phyloP scores from a whole-genome alignment of 306 rosid species.

The Hippophae gyantsensis region DNA sequence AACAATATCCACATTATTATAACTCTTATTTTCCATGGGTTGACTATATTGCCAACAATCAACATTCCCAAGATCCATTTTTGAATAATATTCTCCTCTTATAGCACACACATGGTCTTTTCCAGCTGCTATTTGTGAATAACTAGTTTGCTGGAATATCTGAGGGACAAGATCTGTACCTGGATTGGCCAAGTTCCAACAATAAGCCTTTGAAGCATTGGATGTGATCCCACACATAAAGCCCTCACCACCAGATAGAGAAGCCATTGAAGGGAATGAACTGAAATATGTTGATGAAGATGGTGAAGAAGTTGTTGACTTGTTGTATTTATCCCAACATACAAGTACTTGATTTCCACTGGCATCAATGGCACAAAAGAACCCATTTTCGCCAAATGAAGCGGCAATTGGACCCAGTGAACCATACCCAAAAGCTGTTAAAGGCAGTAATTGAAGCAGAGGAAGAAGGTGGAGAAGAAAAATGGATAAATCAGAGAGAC shows the following conservation, averaged over 20 bases:
- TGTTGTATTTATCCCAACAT: conserved; percentile 54
- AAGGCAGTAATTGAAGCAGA: conserved; percentile 16
- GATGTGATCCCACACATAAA: conserved; percentile 64
- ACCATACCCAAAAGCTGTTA: conserved; percentile 40
- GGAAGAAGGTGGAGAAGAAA: conserved; percentile 2
- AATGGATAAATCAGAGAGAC: conserved; percentile 12
- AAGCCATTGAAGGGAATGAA: conserved; percentile 50
- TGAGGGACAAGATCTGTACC: conserved; percentile 48
- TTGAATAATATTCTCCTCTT: conserved; percentile 51
- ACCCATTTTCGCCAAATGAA: conserved; percentile 42
- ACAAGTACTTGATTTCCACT: conserved; percentile 60
- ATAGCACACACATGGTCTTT: conserved; percentile 59
- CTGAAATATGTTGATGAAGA: conserved; percentile 22
- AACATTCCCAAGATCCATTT: conserved; percentile 37
- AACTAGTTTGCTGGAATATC: conserved; percentile 31
- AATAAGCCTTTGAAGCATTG: conserved; percentile 50
- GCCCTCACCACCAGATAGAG: conserved; percentile 70
- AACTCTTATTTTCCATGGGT: conserved; percentile 1
- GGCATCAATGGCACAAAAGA: conserved; percentile 71
- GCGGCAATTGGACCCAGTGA: conserved; percentile 64
- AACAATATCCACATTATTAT: conserved; percentile 1
- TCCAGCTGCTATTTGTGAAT: conserved; percentile 60
- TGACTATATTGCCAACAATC: conserved; percentile 58
- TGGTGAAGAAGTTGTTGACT: conserved; percentile 21
- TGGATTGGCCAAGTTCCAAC: conserved; percentile 36